phyloP scores from a whole-genome alignment of 495 filamentous ascomycete species.

The Penicillium lagena region DNA sequence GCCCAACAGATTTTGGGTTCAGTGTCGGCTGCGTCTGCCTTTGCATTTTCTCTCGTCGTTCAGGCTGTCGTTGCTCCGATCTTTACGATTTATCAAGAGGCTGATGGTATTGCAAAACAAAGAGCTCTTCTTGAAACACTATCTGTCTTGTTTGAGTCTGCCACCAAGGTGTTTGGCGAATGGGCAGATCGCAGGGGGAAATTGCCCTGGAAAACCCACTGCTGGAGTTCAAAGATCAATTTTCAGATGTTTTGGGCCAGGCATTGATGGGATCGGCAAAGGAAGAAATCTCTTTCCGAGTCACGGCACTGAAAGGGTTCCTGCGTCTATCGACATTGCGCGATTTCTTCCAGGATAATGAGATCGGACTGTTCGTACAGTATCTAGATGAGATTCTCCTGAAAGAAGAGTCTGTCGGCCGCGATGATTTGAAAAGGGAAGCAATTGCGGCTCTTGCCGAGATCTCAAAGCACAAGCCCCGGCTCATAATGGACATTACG shows the following conservation, averaged over 20 bases:
- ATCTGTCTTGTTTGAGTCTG: constrained; percentile 50
- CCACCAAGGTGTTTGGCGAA: constrained; percentile 50
- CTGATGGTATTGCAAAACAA: constrained; percentile 60
- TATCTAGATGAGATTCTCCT: constrained; percentile 61
- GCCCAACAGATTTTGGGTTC: constrained; percentile 56
- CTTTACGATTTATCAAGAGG: constrained; percentile 56
- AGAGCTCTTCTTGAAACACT: constrained; percentile 61
- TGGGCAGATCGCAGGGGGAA: constrained; percentile 41
- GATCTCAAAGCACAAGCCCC: constrained; percentile 59
- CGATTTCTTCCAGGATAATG: constrained; percentile 54
- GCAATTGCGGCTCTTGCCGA: constrained; percentile 59
- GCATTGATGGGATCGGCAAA: constrained; percentile 55
- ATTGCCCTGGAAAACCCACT: constrained; percentile 44
- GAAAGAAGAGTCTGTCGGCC: constrained; percentile 49
- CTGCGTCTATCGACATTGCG: constrained; percentile 49
- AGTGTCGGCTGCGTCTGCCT: constrained; percentile 47
- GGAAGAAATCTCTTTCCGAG: constrained; percentile 61
- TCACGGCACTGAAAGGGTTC: constrained; percentile 54
- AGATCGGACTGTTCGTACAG: constrained; percentile 58
- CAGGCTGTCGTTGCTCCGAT: constrained; percentile 53
- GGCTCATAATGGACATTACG: constrained; percentile 63
- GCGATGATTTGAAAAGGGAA: constrained; percentile 53
- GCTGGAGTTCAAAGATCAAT: constrained; percentile 51
- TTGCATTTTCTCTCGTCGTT: constrained; percentile 48
- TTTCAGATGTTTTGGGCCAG: constrained; percentile 54